These are phyloP conservation scores for Pyrenophora tritici-repentis DNA, from an alignment of 2,329 filamentous ascomycete genomes.

Conservation along the genomic window DNA sequence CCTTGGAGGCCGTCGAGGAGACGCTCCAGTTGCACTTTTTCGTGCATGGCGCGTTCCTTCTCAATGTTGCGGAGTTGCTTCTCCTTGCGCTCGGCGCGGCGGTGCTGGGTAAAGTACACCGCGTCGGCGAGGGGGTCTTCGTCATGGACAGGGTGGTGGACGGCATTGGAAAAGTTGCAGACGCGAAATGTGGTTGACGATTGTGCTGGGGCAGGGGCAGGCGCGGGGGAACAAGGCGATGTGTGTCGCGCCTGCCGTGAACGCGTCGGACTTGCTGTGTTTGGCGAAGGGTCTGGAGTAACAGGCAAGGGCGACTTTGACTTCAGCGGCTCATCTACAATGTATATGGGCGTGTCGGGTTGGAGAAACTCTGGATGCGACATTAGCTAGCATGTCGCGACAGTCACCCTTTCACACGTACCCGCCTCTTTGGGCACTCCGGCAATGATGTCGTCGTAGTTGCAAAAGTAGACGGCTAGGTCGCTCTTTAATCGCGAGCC, in stretches of 20 bases:
- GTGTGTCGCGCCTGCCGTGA: slow-evolving; percentile 29
- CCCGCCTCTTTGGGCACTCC: slow-evolving; percentile 79
- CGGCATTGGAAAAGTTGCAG: slow-evolving; percentile 50
- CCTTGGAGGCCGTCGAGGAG: slow-evolving; percentile 82
- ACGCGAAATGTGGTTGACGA: slow-evolving; percentile 43
- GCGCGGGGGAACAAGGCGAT: slow-evolving; percentile 24
- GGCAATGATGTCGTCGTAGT: slow-evolving; percentile 92
- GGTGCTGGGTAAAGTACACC: slow-evolving; percentile 63
- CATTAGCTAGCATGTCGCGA: slow-evolving; percentile 21
- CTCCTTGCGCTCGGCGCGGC: slow-evolving; percentile 66
- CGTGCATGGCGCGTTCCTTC: slow-evolving; percentile 68
- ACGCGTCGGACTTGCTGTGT: slow-evolving; percentile 32
- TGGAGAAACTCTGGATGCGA: slow-evolving; percentile 68
- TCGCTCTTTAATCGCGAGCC: slow-evolving; percentile 88
- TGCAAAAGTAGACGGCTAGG: slow-evolving; percentile 85
- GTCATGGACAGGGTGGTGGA: slow-evolving; percentile 39
- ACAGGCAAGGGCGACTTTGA: slow-evolving; percentile 26
- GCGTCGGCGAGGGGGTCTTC: slow-evolving; percentile 62
- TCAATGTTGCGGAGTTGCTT: slow-evolving; percentile 72
- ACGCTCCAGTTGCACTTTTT: slow-evolving; percentile 68
- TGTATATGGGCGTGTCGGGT: slow-evolving; percentile 71
- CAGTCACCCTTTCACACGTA: slow-evolving; percentile 47
- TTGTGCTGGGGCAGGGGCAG: slow-evolving; percentile 24
- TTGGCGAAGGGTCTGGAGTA: slow-evolving; percentile 26
- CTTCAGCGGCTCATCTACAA: slow-evolving; percentile 63